Base-by-base conservation (phyloP, 495 filamentous ascomycete genomes). In the Penicillium salamii region DNA sequence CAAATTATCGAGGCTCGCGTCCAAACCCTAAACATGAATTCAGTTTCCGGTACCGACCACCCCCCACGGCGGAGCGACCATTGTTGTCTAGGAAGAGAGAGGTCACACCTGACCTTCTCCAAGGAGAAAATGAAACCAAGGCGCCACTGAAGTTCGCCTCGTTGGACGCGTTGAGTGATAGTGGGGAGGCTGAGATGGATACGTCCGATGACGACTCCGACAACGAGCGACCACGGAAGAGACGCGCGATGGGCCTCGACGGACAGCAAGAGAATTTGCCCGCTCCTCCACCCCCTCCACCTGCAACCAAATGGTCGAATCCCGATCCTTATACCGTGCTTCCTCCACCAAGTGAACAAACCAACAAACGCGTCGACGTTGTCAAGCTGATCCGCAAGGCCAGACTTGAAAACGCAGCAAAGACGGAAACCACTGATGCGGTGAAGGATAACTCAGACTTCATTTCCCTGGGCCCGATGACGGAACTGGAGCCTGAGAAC, bases 361-460 rank as follows among this genome's bases (percentile, higher is more conserved):
- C 46, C 28, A 72, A 72, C 14, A 90, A 89, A 58, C 87, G 84
- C 63, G 83, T 86, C 53, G 89, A 95, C 50, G 83, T 95, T 23
- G 87, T 96, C 20, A 84, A 91, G 54, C 61, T 93, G 43, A 96
- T 96, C 54, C 83, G 90, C 54, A 96, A 95, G 54, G 87, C 90
- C 1, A 82, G 89, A 37, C 74, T 89, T 35, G 61, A 65, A 3
- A 57, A 66, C 3, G 54, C 42, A 18, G 54, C 43, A 63, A 78
- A 63, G 54, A 58, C 26, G 44, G 65, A 72, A 14, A 55, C 72
- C 11, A 70, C 67, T 13, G 80, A 84, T 33, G 69, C 80, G 7
- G 80, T 84, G 15, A 71, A 76, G 11, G 73, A 78, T 1, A 84
- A 84, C 36, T 81, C 84, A 41, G 91, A 96, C 54, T 95, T 93